Conservation (phyloP, 164 flowering plant species). For the Liquidambar formosana region DNA sequence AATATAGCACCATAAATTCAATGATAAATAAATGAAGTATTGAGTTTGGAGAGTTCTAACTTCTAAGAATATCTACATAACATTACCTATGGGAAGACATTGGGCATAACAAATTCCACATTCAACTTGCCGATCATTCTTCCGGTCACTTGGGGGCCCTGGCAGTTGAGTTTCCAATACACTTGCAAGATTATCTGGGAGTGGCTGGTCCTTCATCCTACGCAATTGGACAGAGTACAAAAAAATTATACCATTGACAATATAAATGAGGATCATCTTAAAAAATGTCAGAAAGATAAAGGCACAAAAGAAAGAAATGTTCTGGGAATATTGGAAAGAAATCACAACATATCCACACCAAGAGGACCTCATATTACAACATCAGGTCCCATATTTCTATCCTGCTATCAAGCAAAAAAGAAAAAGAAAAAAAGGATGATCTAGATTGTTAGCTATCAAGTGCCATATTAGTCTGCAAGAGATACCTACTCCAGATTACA, state of each 20-base stretch:
- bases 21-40: neutral
- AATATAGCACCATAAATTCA: conserved; percentile 10
- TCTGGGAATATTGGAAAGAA: neutral
- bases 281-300: neutral
- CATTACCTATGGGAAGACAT: conserved; percentile 69
- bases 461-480: neutral
- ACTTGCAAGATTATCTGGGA: conserved; percentile 55
- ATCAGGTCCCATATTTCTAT: neutral
- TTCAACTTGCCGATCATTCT: conserved; percentile 52
- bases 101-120: conserved; percentile 94
- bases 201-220: conserved; percentile 55
- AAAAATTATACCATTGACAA: neutral
- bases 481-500: neutral
- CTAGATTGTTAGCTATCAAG: neutral
- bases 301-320: neutral
- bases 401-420: neutral
- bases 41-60: neutral
- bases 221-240: conserved; percentile 6
- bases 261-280: no score
- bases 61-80: neutral
- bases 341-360: neutral
- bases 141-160: conserved; percentile 36
- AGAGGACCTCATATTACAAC: neutral
- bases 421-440: no score
- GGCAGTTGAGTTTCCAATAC: conserved; percentile 57